A percentile compares a stretch with the other conserved stretches of the same genome.
Evolutionary conservation across 179 eudicot species (phyloP).

Genomic region (Nepenthes alata): DNA sequence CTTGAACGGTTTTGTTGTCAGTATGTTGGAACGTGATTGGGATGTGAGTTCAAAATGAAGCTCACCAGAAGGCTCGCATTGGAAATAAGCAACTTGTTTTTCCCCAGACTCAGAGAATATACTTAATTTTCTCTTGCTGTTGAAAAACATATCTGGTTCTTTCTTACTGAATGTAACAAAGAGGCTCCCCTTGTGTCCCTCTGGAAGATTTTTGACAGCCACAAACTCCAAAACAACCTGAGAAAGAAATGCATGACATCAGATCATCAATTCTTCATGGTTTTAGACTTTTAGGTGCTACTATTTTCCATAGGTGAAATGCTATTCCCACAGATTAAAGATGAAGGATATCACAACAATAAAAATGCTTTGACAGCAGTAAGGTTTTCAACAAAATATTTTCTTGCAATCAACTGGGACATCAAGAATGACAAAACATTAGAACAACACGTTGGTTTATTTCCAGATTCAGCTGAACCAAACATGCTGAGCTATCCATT

Average conservation of each 20-base stretch:
- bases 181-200: constrained; percentile 49
- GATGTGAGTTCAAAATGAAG: constrained; percentile 51
- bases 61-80: constrained; percentile 66
- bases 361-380: not conserved
- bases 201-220: constrained; percentile 51
- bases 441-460: too few relatives aligned
- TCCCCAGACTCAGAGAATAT: constrained; percentile 50
- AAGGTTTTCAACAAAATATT: not conserved
- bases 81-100: constrained; percentile 71
- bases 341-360: not conserved
- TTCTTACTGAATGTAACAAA: constrained; percentile 60
- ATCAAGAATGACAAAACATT: too few relatives aligned
- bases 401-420: too few relatives aligned
- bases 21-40: constrained; percentile 25
- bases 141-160: constrained; percentile 67
- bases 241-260: constrained; percentile 1
- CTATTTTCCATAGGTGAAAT: too few relatives aligned
- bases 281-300: too few relatives aligned
- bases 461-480: too few relatives aligned
- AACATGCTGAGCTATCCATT: too few relatives aligned
- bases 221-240: constrained; percentile 82
- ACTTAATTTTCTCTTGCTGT: constrained; percentile 40
- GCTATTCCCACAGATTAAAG: not conserved
- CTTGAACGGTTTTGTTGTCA: constrained; percentile 29
- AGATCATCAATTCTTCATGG: not conserved